Conservation (phyloP, 257 asterid genomes). For the Ophiorrhiza pumila region DNA sequence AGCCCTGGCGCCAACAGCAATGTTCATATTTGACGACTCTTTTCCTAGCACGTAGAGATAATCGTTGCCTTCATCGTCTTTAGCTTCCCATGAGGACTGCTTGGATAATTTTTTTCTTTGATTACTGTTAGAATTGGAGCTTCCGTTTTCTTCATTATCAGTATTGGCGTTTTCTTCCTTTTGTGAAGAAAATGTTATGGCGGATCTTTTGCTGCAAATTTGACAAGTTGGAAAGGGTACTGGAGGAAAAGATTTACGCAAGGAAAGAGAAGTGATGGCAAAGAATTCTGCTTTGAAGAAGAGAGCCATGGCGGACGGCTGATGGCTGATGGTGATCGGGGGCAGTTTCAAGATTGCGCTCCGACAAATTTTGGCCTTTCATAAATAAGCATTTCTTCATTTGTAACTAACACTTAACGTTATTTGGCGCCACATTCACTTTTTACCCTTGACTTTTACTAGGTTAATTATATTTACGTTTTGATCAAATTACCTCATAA, state of each 20-base stretch:
- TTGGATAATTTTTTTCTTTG: conserved; percentile 45
- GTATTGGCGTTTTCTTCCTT: conserved; percentile 15
- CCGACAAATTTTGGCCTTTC: conserved; percentile 34
- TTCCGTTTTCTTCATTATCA: conserved; percentile 30
- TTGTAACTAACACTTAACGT: background rate
- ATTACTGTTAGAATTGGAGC: conserved; percentile 23
- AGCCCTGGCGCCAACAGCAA: conserved; percentile 90
- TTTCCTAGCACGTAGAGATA: conserved; percentile 83
- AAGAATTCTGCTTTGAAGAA: conserved; percentile 24
- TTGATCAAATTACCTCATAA: too few relatives aligned
- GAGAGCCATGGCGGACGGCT: conserved; percentile 18
- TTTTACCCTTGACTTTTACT: background rate
- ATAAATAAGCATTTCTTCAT: background rate
- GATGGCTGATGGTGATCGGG: background rate
- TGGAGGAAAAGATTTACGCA: conserved; percentile 40
- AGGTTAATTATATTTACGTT: too few relatives aligned
- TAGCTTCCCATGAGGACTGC: conserved; percentile 92
- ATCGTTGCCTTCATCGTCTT: conserved; percentile 83
- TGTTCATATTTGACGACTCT: conserved; percentile 94
- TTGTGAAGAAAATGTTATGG: conserved; percentile 13
- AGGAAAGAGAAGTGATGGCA: conserved; percentile 38
- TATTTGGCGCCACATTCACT: conserved; percentile 22
- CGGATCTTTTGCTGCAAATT: conserved; percentile 23
- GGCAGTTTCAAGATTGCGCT: conserved; percentile 8
- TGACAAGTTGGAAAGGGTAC: conserved; percentile 21